Conservation (phyloP, 805 yeast genomes). For the Ogataea paradorogensis region DNA sequence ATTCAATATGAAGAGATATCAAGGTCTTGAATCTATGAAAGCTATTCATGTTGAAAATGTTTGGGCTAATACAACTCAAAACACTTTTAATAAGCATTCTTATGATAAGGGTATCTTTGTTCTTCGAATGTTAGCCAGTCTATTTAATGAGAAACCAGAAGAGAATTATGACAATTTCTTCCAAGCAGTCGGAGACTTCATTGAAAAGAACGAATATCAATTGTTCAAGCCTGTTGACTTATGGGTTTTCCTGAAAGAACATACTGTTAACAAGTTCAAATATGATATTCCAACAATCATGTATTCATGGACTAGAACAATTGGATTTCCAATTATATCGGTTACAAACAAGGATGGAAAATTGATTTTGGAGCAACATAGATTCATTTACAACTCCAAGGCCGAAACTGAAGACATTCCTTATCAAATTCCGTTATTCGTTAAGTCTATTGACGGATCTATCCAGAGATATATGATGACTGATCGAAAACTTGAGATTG, state of each 20-base stretch:
- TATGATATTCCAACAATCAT: constrained; percentile 49
- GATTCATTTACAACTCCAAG: constrained; percentile 30
- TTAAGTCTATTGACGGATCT: constrained; percentile 37
- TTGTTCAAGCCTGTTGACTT: constrained; percentile 49
- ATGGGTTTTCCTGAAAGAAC: constrained; percentile 42
- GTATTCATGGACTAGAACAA: constrained; percentile 57
- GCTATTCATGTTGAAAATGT: constrained; percentile 39
- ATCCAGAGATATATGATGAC: constrained; percentile 40
- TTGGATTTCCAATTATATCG: constrained; percentile 56
- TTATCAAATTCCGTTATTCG: constrained; percentile 58
- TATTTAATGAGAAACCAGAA: constrained; percentile 34
- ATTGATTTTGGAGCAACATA: constrained; percentile 38
- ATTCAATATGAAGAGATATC: constrained; percentile 31
- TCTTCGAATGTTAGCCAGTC: constrained; percentile 49
- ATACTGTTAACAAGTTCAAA: constrained; percentile 26
- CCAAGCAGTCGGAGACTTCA: constrained; percentile 37
- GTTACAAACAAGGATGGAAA: constrained; percentile 33
- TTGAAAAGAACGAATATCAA: constrained; percentile 35
- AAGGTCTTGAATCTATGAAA: constrained; percentile 34
- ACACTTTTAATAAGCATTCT: constrained; percentile 47
- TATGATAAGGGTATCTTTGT: constrained; percentile 62
- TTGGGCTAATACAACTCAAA: constrained; percentile 37
- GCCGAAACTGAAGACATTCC: constrained; percentile 51
- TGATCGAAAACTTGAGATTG: constrained; percentile 37
- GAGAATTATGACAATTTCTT: constrained; percentile 32